phyloP scores from a whole-genome alignment of 2,329 filamentous ascomycete genomes.

The Fusarium chlamydosporum region DNA sequence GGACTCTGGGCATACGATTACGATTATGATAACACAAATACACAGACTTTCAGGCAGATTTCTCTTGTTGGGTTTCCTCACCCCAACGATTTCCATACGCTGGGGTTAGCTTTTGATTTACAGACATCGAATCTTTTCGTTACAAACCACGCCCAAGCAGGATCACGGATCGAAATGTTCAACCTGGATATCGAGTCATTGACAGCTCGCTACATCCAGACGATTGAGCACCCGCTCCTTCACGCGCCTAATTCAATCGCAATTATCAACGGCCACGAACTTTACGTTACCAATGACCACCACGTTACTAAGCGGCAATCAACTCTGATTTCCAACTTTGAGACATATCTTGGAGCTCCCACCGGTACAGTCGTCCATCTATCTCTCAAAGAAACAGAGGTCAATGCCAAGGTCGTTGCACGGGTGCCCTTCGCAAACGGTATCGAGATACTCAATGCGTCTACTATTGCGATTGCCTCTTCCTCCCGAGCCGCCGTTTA shows the following conservation, averaged over 20 bases:
- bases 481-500: conserved; percentile 45
- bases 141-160: conserved; percentile 56
- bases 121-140: conserved; percentile 55
- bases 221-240: conserved; percentile 58
- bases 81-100: conserved; percentile 56
- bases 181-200: conserved; percentile 53
- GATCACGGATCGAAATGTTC: conserved; percentile 58
- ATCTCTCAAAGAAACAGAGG: conserved; percentile 27
- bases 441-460: conserved; percentile 57
- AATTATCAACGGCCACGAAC: conserved; percentile 53
- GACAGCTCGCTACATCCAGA: conserved; percentile 55
- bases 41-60: conserved; percentile 44
- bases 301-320: conserved; percentile 50
- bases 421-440: conserved; percentile 60
- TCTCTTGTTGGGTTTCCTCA: conserved; percentile 41
- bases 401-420: conserved; percentile 50
- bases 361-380: conserved; percentile 57
- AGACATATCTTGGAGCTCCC: conserved; percentile 55
- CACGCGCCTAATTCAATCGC: conserved; percentile 58
- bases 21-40: conserved; percentile 50
- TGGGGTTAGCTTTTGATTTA: conserved; percentile 59
- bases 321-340: conserved; percentile 50
- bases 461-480: conserved; percentile 57
- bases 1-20: conserved; percentile 59
- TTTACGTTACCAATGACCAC: conserved; percentile 61